Conservation (phyloP, 805 yeast species). For the Yueomyces sinensis region DNA sequence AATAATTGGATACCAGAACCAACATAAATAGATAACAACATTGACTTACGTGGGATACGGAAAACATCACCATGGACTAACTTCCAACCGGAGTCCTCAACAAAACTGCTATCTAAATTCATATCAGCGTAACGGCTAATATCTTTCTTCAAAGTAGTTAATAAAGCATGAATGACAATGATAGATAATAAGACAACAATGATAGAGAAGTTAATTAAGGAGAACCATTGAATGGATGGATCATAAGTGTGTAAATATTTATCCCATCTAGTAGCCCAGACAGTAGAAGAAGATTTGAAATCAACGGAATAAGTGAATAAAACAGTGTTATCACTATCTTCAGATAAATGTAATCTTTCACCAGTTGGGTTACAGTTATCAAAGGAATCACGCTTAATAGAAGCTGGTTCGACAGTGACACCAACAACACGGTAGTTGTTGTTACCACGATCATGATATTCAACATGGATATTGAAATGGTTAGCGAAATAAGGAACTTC, state of each 20-base stretch:
- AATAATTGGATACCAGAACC: constrained; percentile 85
- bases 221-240: constrained; percentile 93
- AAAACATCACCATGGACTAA: constrained; percentile 91
- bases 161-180: constrained; percentile 65
- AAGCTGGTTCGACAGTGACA: constrained; percentile 56
- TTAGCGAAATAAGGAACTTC: constrained; percentile 54
- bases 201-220: constrained; percentile 73
- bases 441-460: constrained; percentile 65
- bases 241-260: constrained; percentile 84
- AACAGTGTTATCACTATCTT: constrained; percentile 43
- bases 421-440: constrained; percentile 82
- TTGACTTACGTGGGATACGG: constrained; percentile 60
- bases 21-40: constrained; percentile 63
- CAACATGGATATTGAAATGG: constrained; percentile 68
- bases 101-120: constrained; percentile 72
- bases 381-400: constrained; percentile 14
- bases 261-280: constrained; percentile 99
- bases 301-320: constrained; percentile 72
- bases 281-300: constrained; percentile 56
- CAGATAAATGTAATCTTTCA: constrained; percentile 35
- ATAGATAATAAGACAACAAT: constrained; percentile 66
- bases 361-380: neutral
- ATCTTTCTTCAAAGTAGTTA: constrained; percentile 73
- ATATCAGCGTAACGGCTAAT: constrained; percentile 81
- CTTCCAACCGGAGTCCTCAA: constrained; percentile 96